Evolutionary conservation across 2,329 filamentous ascomycete species (phyloP).

Genomic region (Cladosporium sphaerospermum): DNA sequence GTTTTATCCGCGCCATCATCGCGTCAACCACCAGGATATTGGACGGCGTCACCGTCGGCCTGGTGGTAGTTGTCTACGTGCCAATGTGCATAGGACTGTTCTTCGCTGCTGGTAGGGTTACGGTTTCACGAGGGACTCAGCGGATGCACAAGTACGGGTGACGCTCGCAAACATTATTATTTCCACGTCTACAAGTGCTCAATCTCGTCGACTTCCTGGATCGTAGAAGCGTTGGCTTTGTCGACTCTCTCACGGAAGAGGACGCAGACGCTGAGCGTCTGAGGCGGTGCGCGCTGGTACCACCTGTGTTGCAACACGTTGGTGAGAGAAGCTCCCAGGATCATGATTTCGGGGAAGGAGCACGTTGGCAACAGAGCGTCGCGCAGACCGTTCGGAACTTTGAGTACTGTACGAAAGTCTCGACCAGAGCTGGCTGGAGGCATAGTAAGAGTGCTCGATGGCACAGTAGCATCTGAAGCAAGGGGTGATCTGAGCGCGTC

Average conservation of each 20-base stretch:
- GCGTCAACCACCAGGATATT: too few species aligned
- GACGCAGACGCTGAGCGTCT: conserved; percentile 35
- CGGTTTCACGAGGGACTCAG: conserved; percentile 34
- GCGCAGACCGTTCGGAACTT: conserved; percentile 37
- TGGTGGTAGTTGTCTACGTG: conserved; percentile 21
- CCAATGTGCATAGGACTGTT: conserved; percentile 31
- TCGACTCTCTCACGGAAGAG: conserved; percentile 38
- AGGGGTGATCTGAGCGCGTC: too few species aligned
- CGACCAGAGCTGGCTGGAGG: too few species aligned
- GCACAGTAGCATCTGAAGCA: too few species aligned
- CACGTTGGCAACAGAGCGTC: conserved; percentile 27
- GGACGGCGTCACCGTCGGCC: too few species aligned
- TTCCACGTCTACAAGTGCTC: conserved; percentile 30
- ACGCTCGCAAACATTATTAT: conserved; percentile 41
- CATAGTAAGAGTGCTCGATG: too few species aligned
- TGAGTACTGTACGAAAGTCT: conserved; percentile 20
- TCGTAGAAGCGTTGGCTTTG: conserved; percentile 31
- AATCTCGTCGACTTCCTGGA: conserved; percentile 23
- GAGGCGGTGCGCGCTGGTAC: conserved; percentile 38
- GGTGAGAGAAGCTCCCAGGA: conserved; percentile 36
- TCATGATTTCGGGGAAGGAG: conserved; percentile 17
- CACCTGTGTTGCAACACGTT: conserved; percentile 41
- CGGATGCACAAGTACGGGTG: conserved; percentile 39
- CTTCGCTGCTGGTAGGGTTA: conserved; percentile 37
- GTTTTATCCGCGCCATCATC: too few species aligned